phyloP scores from a whole-genome alignment of 2,329 filamentous ascomycete species.

The Herpotrichia juniperi region DNA sequence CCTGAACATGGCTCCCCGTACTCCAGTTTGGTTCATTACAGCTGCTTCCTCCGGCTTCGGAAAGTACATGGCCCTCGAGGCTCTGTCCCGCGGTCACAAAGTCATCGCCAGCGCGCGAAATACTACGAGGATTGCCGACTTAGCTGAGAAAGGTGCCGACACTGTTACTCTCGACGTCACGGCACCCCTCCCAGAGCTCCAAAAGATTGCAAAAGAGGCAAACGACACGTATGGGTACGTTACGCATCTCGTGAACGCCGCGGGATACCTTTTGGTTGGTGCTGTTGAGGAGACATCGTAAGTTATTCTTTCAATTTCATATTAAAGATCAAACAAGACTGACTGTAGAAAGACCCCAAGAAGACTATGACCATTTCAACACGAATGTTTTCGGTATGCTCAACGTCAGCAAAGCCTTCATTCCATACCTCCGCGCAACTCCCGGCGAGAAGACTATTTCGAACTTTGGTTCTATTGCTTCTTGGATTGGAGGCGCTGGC shows the following conservation, averaged over 20 bases:
- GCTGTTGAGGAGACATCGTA: slow-evolving; percentile 53
- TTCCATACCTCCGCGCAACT: slow-evolving; percentile 55
- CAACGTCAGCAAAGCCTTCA: slow-evolving; percentile 55
- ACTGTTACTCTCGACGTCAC: slow-evolving; percentile 51
- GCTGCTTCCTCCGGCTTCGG: slow-evolving; percentile 58
- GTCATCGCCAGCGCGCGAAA: slow-evolving; percentile 58
- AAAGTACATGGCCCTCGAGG: slow-evolving; percentile 51
- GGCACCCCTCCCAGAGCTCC: slow-evolving; percentile 40
- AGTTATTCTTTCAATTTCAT: slow-evolving; percentile 11
- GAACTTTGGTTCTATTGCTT: slow-evolving; percentile 56
- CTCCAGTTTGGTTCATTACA: slow-evolving; percentile 57
- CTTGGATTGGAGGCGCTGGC: slow-evolving; percentile 46
- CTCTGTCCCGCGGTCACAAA: slow-evolving; percentile 51
- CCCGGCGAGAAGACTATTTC: slow-evolving; percentile 50
- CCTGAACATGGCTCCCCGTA: slow-evolving; percentile 19
- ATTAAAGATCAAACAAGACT: slow-evolving; percentile 20
- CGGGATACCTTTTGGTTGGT: slow-evolving; percentile 53
- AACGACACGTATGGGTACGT: slow-evolving; percentile 49
- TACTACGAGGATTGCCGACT: slow-evolving; percentile 39
- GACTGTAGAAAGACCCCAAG: slow-evolving; percentile 41
- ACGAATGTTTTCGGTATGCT: slow-evolving; percentile 62
- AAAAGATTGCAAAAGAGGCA: slow-evolving; percentile 44
- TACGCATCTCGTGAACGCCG: slow-evolving; percentile 56
- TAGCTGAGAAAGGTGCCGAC: slow-evolving; percentile 43
- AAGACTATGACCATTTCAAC: slow-evolving; percentile 52